Evolutionary conservation across 2,329 filamentous ascomycete species (phyloP), one percentile per base, ranked within the genome.

Genomic region (Penicillium sp.): DNA sequence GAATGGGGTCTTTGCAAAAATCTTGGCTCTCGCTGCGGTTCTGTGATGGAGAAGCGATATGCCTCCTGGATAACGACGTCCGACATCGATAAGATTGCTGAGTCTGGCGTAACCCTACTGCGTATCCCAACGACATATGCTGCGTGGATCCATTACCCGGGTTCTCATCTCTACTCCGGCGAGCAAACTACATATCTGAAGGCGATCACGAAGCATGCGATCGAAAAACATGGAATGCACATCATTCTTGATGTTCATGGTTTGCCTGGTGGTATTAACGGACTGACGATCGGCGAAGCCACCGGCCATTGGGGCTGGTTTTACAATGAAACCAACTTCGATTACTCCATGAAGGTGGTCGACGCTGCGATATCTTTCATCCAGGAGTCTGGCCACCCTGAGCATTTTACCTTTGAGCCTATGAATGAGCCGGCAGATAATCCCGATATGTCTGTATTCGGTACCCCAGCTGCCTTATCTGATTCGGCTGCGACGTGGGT

Each of bases 381-480:
- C 3, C 51, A 56, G 15, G 15, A 27, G 18, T 60, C 61, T 0
- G 44, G 44, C 10, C 49, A 54, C 0, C 62, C 64, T 3, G 33
- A 56, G 27, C 52, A 58, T 10, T 67, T 59, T 32, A 64, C 58
- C 2, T 51, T 66, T 17, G 60, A 58, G n/a, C 63, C 63, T 1
- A 60, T 67, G 46, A 66, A 66, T 36, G 63, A 67, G 46, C 61
- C 65, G 3, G 57, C 56, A 5, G 62, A 65, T 40, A 60, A 61
- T 20, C 39, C 29, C 2, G 49, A 65, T 39, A 61, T 65, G 33
- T 46, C 55, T 1, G 48, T 51, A 2, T 65, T 67, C 17, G 63
- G 63, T 7, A 65, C 64, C 1, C 52, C 62, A 0, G 59, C 49
- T 6, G 62, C 62, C 3, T 36, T 67, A 2, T 56, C 61, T 1